Evolutionary conservation across 2,329 filamentous ascomycete species (phyloP).

Genomic region (Aspergillus sp.): DNA sequence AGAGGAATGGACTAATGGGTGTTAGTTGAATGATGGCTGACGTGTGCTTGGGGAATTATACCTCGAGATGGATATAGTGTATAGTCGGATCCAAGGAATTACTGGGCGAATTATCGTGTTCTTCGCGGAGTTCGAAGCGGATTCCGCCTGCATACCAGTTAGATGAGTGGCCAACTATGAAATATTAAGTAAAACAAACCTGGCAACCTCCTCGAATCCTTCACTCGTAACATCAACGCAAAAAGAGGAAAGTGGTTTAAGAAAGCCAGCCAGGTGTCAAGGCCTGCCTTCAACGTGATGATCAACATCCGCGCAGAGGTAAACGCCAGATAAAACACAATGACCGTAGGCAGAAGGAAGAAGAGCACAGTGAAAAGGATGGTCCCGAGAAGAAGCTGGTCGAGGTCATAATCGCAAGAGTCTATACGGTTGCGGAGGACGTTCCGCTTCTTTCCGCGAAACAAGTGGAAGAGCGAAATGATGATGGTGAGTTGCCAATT

Average conservation of each 20-base stretch:
- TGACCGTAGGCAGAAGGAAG: constrained; percentile 89
- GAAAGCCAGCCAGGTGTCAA: constrained; percentile 90
- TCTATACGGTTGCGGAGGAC: constrained; percentile 96
- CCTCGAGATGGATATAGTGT: constrained; percentile 84
- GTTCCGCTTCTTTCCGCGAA: constrained; percentile 97
- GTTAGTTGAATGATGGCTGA: not conserved
- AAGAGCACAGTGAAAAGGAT: constrained; percentile 95
- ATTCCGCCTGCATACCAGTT: constrained; percentile 63
- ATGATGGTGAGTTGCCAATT: constrained; percentile 98
- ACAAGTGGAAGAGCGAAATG: constrained; percentile 95
- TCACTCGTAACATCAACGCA: constrained; percentile 91
- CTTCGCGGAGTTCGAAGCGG: constrained; percentile 84
- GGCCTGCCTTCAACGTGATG: constrained; percentile 83
- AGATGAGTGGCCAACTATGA: constrained; percentile 1
- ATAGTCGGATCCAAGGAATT: constrained; percentile 56
- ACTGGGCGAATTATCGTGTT: constrained; percentile 46
- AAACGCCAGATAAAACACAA: constrained; percentile 97
- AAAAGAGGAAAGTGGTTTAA: constrained; percentile 98
- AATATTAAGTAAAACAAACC: constrained; percentile 50
- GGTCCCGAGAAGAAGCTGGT: constrained; percentile 92
- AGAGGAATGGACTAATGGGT: constrained; percentile 74
- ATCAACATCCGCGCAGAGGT: constrained; percentile 92
- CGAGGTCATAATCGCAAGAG: constrained; percentile 96
- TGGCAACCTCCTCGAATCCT: constrained; percentile 85
- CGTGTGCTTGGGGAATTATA: constrained; percentile 38